Conservation (phyloP, 1,284 basidiomycete genomes). For the Bondarzewia mesenterica region DNA sequence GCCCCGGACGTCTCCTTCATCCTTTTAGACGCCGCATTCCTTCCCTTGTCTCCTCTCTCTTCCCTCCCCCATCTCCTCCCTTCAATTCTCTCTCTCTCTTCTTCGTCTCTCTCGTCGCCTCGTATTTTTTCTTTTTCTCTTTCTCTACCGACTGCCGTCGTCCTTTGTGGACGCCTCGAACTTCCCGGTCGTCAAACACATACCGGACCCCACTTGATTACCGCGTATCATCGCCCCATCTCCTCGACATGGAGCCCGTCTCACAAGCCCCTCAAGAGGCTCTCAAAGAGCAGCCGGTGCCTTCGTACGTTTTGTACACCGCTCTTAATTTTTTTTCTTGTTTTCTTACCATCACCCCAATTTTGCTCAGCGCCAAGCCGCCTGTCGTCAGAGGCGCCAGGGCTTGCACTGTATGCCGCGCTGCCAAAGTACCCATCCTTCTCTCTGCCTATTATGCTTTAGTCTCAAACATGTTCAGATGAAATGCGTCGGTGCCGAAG, state of each 20-base stretch:
- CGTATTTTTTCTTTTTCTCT: neutral
- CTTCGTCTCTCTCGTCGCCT: neutral
- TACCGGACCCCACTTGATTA: neutral
- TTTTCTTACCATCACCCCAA: slow-evolving; percentile 1
- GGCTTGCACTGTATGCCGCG: slow-evolving; percentile 75
- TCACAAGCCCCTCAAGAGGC: neutral
- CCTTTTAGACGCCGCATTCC: neutral
- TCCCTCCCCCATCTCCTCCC: slow-evolving; percentile 1
- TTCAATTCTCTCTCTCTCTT: slow-evolving; percentile 7
- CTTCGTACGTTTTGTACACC: slow-evolving; percentile 8
- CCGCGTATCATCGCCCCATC: neutral
- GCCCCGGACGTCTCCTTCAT: neutral
- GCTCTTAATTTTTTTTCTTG: neutral
- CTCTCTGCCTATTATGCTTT: slow-evolving; percentile 12
- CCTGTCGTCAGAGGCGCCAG: slow-evolving; percentile 66
- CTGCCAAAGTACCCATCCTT: slow-evolving; percentile 55
- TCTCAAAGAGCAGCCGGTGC: slow-evolving; percentile 5
- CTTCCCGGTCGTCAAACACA: neutral
- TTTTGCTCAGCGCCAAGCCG: slow-evolving; percentile 30
- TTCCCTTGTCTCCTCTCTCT: slow-evolving; percentile 7
- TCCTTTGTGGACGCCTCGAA: neutral
- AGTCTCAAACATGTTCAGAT: slow-evolving; percentile 41
- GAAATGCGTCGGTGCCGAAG: slow-evolving; percentile 82
- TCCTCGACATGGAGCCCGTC: neutral
- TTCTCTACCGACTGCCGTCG: neutral